Evolutionary conservation across 2,329 filamentous ascomycete species (phyloP).

Genomic region (Acrocalymma vagum): DNA sequence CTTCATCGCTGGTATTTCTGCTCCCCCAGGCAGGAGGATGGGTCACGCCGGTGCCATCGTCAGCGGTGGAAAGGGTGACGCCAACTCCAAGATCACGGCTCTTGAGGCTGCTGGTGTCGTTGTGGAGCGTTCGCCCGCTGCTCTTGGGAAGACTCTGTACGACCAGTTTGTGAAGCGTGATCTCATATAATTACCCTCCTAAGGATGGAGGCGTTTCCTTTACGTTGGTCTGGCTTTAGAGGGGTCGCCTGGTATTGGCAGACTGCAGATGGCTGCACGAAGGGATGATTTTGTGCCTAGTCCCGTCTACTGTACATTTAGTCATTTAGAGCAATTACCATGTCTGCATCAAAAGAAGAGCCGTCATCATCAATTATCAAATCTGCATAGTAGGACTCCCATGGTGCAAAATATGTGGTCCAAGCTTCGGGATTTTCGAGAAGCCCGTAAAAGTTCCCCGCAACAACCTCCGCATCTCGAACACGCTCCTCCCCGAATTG

Average conservation of each 20-base stretch:
- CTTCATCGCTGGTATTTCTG: slow-evolving; percentile 98
- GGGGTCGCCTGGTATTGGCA: slow-evolving; percentile 27
- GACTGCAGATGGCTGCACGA: slow-evolving; percentile 27
- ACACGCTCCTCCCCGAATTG: slow-evolving; percentile 11
- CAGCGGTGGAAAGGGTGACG: slow-evolving; percentile 95
- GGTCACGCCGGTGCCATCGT: slow-evolving; percentile 99
- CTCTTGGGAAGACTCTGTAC: slow-evolving; percentile 91
- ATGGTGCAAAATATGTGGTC: slow-evolving; percentile 26
- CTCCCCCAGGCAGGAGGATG: slow-evolving; percentile 95
- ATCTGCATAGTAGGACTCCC: no score
- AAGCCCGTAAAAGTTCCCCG: slow-evolving; percentile 26
- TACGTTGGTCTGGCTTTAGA: slow-evolving; percentile 28
- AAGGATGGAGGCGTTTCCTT: slow-evolving; percentile 15
- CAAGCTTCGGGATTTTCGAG: slow-evolving; percentile 29
- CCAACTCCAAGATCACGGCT: slow-evolving; percentile 96
- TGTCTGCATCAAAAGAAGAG: slow-evolving; percentile 26
- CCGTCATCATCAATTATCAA: no score
- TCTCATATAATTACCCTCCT: slow-evolving; percentile 72
- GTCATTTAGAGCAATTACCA: slow-evolving; percentile 41
- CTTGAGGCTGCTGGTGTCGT: slow-evolving; percentile 93
- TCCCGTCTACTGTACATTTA: slow-evolving; percentile 45
- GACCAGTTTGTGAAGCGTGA: slow-evolving; percentile 96
- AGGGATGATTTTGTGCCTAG: slow-evolving; percentile 20
- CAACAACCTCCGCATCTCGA: slow-evolving; percentile 19
- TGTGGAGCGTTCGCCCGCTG: slow-evolving; percentile 83